A percentile compares a stretch with the other conserved stretches of the same genome.
Evolutionary conservation across 305 asterid species (phyloP).

Genomic region (Fraxinus baroniana): DNA sequence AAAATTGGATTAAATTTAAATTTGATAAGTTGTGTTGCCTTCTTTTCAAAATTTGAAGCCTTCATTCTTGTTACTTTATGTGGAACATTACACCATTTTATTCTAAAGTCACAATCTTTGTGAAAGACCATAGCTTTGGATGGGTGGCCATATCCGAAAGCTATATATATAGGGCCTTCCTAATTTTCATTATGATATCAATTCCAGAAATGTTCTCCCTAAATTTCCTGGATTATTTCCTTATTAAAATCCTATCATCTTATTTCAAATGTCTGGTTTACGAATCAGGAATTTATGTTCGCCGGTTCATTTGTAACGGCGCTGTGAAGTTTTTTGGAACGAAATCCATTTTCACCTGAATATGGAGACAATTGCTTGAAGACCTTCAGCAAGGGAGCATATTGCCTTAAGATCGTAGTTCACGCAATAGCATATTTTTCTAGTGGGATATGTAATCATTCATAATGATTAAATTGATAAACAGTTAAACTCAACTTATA

Average conservation of each 20-base stretch:
- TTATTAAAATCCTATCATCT: neutral
- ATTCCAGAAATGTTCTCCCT: neutral
- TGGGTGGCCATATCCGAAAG: neutral
- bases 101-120: neutral
- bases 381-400: neutral
- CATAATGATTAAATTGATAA: neutral
- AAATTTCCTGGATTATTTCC: neutral
- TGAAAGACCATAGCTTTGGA: neutral
- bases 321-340: neutral
- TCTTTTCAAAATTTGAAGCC: neutral
- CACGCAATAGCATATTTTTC: neutral
- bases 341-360: neutral
- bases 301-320: neutral
- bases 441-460: neutral
- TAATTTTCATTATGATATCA: neutral
- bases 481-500: neutral
- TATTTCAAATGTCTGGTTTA: neutral
- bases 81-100: neutral
- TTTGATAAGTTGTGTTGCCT: neutral
- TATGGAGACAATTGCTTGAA: neutral
- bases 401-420: neutral
- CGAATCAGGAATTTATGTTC: neutral
- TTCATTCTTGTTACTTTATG: neutral
- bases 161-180: neutral
- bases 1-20: neutral